phyloP scores from a whole-genome alignment of 768 basidiomycete genomes.

The Trametes punicea region DNA sequence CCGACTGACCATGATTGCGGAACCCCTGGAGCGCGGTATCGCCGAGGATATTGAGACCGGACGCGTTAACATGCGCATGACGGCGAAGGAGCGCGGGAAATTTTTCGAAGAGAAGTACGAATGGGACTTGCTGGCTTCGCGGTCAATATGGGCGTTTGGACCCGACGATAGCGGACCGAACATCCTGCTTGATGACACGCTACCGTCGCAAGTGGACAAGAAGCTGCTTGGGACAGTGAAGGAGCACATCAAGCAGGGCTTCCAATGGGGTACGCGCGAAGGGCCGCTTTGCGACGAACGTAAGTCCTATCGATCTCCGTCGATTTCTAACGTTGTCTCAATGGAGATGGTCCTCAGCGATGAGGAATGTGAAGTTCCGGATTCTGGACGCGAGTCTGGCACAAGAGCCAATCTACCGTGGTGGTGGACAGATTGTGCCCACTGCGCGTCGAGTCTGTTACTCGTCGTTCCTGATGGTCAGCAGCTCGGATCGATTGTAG shows the following conservation, averaged over 20 bases:
- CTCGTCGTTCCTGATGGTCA: slow-evolving; percentile 96
- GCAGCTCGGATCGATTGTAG: slow-evolving; percentile 29
- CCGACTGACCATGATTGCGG: slow-evolving; percentile 98
- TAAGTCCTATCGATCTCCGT: slow-evolving; percentile 46
- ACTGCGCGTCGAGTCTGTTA: slow-evolving; percentile 99
- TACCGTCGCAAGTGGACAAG: slow-evolving; percentile 94
- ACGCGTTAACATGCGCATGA: slow-evolving; percentile 91
- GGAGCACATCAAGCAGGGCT: slow-evolving; percentile 97
- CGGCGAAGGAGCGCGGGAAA: slow-evolving; percentile 89
- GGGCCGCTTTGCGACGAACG: slow-evolving; percentile 98
- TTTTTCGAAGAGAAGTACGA: slow-evolving; percentile 98
- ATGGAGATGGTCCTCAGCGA: slow-evolving; percentile 51
- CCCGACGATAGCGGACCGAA: slow-evolving; percentile 96
- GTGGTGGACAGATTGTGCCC: slow-evolving; percentile 97
- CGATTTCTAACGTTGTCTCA: background rate
- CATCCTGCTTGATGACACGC: slow-evolving; percentile 89
- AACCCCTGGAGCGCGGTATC: slow-evolving; percentile 92
- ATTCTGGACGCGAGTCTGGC: slow-evolving; percentile 90
- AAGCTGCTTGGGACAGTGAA: slow-evolving; percentile 85
- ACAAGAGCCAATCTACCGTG: slow-evolving; percentile 95
- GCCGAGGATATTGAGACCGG: slow-evolving; percentile 96
- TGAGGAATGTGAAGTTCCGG: slow-evolving; percentile 98
- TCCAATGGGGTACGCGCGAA: slow-evolving; percentile 99
- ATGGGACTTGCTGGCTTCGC: slow-evolving; percentile 95
- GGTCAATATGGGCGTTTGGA: slow-evolving; percentile 99